Conservation (phyloP, 495 filamentous ascomycete genomes). For the Penicillium waksmanii region DNA sequence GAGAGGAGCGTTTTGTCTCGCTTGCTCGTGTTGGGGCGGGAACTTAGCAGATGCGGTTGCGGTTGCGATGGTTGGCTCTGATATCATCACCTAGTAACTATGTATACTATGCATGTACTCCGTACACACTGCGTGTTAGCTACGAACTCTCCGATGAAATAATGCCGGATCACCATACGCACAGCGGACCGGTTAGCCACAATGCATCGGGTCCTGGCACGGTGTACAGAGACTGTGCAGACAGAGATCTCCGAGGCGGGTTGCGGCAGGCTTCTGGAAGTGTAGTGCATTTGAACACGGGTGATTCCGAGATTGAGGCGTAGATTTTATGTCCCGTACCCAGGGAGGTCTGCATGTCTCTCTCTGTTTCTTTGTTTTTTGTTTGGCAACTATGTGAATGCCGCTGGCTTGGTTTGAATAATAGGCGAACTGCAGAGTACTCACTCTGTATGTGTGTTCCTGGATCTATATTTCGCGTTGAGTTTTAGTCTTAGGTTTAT, state of each 20-base stretch:
- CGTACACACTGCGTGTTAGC: too few species aligned
- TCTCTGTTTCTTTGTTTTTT: too few species aligned
- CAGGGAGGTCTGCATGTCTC: too few species aligned
- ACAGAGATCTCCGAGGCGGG: constrained; percentile 13
- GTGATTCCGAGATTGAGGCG: constrained; percentile 2
- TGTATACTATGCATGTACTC: too few species aligned
- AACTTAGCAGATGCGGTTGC: too few species aligned
- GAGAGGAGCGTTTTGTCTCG: constrained; percentile 1
- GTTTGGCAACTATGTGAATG: too few species aligned
- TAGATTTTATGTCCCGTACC: not conserved
- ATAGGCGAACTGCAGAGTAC: too few species aligned
- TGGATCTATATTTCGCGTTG: too few species aligned
- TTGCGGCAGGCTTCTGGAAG: constrained; percentile 26
- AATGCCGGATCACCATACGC: constrained; percentile 23
- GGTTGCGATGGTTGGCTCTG: not conserved
- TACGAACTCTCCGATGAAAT: constrained; percentile 1
- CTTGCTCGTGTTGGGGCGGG: not conserved
- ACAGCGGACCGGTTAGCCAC: constrained; percentile 22
- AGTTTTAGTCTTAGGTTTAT: too few species aligned
- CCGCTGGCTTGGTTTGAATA: too few species aligned
- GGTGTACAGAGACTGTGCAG: constrained; percentile 17
- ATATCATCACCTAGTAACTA: not conserved
- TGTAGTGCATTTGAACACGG: constrained; percentile 6
- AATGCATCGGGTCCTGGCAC: constrained; percentile 17
- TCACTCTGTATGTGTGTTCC: too few species aligned